Evolutionary conservation across 257 asterid genomes (phyloP), one percentile per base, ranked within the genome.

Genomic region (Ajuga chamaepitys): DNA sequence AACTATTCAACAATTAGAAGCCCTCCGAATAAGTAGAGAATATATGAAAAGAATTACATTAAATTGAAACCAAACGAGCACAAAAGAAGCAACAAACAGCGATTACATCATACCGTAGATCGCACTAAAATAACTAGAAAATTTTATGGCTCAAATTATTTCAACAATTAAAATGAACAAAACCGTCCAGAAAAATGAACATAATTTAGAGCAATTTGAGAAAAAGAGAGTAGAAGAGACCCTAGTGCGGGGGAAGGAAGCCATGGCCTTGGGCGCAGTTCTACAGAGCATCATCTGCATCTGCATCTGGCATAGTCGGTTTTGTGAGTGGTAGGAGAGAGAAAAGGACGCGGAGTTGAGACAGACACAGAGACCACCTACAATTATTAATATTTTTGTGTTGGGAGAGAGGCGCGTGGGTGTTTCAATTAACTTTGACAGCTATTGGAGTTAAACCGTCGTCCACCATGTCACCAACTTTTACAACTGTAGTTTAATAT

Each of bases 191-290:
- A 60, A 4, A 37, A 50, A 21, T 32, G 16, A 32, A 46, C 7
- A 21, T 28, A 53, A 35, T 34, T 25, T 1, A 25, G 4, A 9
- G 0, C 3, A 14, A 37, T 28, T 8, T 3, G 38, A n/a, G 9
- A 14, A 28, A 9, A 1, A 41, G 28, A 30, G 44, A 48, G 38
- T 9, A 10, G 21, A 5, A 35, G 61, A 74, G 50, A 82, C 88
- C 88, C 70, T 68, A 12, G 81, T 55, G 72, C 80, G 85, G 37
- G 85, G 85, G 76, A 75, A 62, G 78, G 85, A 77, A 67, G 72
- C 83, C 85, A 82, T 79, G 74, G 81, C 78, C 82, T 77, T 77
- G 24, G 75, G 70, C 54, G 80, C 69, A 16, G 80, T 70, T 80
- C 80, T 72, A 64, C 73, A 70, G 38, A 74, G 65, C 40, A 72